These are phyloP conservation scores for Gastrodia elata DNA, from an alignment of 106 monocot species.

Conservation along the genomic window DNA sequence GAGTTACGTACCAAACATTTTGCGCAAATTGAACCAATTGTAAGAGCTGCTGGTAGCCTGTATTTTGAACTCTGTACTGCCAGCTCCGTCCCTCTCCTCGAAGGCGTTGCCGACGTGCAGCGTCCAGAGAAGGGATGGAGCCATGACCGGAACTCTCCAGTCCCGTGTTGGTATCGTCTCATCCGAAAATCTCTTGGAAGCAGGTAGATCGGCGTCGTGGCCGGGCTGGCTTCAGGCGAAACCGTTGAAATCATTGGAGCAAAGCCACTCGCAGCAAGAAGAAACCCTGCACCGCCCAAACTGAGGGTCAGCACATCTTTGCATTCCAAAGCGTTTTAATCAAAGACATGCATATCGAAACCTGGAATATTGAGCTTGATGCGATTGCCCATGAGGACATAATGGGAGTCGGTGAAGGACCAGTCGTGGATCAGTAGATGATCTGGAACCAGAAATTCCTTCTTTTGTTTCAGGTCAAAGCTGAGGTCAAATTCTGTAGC, in stretches of 20 bases:
- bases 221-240: conserved; percentile 36
- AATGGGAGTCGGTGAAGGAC: conserved; percentile 45
- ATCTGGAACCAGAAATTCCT: conserved; percentile 34
- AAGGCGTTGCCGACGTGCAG: conserved; percentile 61
- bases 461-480: conserved; percentile 35
- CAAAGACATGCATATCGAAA: not conserved
- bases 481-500: conserved; percentile 33
- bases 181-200: conserved; percentile 48
- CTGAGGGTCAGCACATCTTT: not conserved
- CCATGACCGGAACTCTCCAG: conserved; percentile 58
- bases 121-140: conserved; percentile 53
- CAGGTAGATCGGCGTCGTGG: conserved; percentile 55
- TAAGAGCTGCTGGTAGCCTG: conserved; percentile 66
- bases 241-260: conserved; percentile 70
- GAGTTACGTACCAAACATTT: conserved; percentile 59
- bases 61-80: conserved; percentile 31
- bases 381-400: conserved; percentile 38
- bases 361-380: conserved; percentile 41
- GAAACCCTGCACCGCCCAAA: conserved; percentile 31
- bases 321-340: not conserved
- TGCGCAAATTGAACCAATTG: conserved; percentile 69
- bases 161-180: conserved; percentile 7
- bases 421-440: conserved; percentile 59
- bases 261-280: conserved; percentile 40
- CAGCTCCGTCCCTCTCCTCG: conserved; percentile 30